These are phyloP conservation scores for Colletotrichum incanum DNA, from an alignment of 2,329 filamentous ascomycete genomes.

Conservation along the genomic window DNA sequence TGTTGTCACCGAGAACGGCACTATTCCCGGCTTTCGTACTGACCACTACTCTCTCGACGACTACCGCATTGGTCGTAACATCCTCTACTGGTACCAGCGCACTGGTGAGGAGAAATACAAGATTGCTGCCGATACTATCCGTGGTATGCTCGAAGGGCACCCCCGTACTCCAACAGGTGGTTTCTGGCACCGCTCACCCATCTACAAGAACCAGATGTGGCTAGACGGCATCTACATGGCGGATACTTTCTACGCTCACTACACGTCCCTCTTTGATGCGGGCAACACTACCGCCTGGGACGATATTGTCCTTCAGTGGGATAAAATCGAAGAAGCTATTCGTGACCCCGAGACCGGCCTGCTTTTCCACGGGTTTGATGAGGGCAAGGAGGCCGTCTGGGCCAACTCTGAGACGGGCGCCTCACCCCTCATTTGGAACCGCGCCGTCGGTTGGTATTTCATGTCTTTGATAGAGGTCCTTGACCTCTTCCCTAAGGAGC, in stretches of 20 bases:
- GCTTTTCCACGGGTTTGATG: conserved; percentile 70
- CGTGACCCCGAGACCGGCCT: conserved; percentile 57
- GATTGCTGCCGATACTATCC: conserved; percentile 62
- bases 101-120: conserved; percentile 66
- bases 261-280: conserved; percentile 56
- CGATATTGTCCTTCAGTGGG: conserved; percentile 62
- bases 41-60: conserved; percentile 67
- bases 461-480: conserved; percentile 67
- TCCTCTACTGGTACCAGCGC: conserved; percentile 65
- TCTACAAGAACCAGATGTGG: conserved; percentile 71
- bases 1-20: conserved; percentile 64
- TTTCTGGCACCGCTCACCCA: conserved; percentile 66
- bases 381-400: conserved; percentile 65
- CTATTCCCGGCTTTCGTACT: conserved; percentile 62
- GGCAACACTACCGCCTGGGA: conserved; percentile 59
- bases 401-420: conserved; percentile 65
- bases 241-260: conserved; percentile 60
- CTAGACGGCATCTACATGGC: conserved; percentile 70
- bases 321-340: conserved; percentile 61
- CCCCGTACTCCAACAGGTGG: conserved; percentile 66
- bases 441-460: conserved; percentile 69
- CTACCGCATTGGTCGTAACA: conserved; percentile 67
- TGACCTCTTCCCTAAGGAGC: conserved; percentile 59
- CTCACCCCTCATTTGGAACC: conserved; percentile 67
- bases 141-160: conserved; percentile 63